phyloP scores from a whole-genome alignment of 2,329 filamentous ascomycete species.

The Cylindrodendrum hubeiense region DNA sequence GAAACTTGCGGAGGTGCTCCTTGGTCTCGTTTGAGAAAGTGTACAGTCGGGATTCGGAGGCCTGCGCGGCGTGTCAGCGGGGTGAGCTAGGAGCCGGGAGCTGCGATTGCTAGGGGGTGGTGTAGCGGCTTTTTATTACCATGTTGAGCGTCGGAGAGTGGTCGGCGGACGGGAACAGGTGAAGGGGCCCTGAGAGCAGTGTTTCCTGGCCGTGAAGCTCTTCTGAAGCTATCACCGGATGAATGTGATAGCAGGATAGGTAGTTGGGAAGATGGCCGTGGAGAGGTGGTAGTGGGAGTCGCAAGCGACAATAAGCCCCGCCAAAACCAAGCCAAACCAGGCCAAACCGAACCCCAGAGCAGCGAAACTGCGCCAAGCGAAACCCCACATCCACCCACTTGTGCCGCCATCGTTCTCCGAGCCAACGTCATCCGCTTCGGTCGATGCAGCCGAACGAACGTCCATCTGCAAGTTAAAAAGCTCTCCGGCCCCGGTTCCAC shows the following conservation, averaged over 20 bases:
- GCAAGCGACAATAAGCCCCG: conserved; percentile 10
- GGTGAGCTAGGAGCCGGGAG: not conserved
- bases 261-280: not conserved
- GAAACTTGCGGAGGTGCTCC: conserved; percentile 93
- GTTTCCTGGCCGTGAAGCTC: conserved; percentile 9
- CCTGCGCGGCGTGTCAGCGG: conserved; percentile 44
- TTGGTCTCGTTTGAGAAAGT: conserved; percentile 93
- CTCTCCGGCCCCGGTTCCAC: conserved; percentile 8
- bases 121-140: conserved; percentile 22
- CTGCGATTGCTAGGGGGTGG: not conserved
- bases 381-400: conserved; percentile 22
- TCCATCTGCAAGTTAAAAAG: conserved; percentile 2
- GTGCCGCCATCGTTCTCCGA: conserved; percentile 18
- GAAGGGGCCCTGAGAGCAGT: not conserved
- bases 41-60: conserved; percentile 89
- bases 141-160: conserved; percentile 22
- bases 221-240: conserved; percentile 31
- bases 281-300: conserved; percentile 10
- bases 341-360: conserved; percentile 1
- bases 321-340: conserved; percentile 11
- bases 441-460: not conserved
- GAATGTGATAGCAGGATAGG: not conserved
- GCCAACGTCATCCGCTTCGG: conserved; percentile 22
- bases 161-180: not conserved
- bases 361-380: not conserved